phyloP scores from a whole-genome alignment of 2,329 filamentous ascomycete species.

The Botrytis sinoallii region DNA sequence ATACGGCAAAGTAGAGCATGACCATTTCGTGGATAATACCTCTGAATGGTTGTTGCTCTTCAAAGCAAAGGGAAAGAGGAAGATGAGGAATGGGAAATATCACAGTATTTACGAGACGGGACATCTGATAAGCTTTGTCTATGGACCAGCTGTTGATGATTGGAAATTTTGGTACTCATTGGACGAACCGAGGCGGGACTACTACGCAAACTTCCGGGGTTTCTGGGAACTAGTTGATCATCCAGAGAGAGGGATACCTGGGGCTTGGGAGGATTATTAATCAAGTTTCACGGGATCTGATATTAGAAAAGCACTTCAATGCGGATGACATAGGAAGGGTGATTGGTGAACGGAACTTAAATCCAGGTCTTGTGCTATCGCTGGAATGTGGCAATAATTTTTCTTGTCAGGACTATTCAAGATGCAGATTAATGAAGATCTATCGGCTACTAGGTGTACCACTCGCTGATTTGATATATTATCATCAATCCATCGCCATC shows the following conservation, averaged over 20 bases:
- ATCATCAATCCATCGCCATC: not conserved
- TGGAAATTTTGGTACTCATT: not conserved
- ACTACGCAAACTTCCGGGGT: not conserved
- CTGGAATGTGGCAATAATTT: not conserved
- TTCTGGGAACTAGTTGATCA: not conserved
- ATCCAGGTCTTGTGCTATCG: not conserved
- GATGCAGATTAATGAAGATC: not conserved
- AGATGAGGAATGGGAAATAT: too few species aligned
- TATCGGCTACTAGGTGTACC: not conserved
- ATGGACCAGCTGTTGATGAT: not conserved
- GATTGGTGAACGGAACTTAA: accelerated
- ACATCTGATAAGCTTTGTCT: not conserved
- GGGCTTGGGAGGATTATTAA: not conserved
- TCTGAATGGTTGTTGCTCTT: too few species aligned
- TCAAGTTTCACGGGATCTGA: not conserved
- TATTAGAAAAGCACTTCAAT: accelerated
- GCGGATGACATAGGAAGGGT: not conserved
- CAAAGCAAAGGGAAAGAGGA: too few species aligned
- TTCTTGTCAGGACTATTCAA: not conserved
- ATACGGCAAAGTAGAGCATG: not conserved
- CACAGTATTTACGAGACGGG: too few species aligned
- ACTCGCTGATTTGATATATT: not conserved
- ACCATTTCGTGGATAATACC: not conserved
- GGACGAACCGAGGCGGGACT: not conserved
- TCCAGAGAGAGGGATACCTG: not conserved